Percentiles rank a stretch among this genome's conserved stretches.
Conservation (phyloP, 1,284 basidiomycete species). For the Pseudozyma tsukubaensis region DNA sequence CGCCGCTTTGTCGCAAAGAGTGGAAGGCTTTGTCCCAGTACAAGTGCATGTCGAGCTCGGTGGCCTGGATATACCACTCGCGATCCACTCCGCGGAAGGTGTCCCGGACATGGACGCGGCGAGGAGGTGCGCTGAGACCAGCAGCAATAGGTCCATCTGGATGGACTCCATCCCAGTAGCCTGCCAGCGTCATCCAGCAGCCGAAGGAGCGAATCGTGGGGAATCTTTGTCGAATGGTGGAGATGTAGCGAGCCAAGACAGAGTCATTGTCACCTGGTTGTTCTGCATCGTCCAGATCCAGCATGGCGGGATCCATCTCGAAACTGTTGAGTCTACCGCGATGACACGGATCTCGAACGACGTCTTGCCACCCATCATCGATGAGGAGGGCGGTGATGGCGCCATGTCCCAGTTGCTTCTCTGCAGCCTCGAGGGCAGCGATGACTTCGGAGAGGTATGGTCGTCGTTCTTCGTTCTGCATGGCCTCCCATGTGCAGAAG, state of each 20-base stretch:
- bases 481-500: constrained; percentile 51
- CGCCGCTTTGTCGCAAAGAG: constrained; percentile 50
- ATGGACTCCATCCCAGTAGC: constrained; percentile 48
- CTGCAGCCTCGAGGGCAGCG: constrained; percentile 28
- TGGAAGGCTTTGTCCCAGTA: constrained; percentile 62
- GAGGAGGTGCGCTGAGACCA: constrained; percentile 23
- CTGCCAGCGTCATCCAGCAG: constrained; percentile 47
- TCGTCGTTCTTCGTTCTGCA: constrained; percentile 31
- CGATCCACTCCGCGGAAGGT: constrained; percentile 67
- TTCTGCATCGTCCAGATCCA: constrained; percentile 21
- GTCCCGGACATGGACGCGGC: constrained; percentile 19
- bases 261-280: neutral
- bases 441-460: constrained; percentile 38
- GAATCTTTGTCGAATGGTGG: constrained; percentile 26
- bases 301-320: constrained; percentile 22
- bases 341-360: constrained; percentile 7
- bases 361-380: constrained; percentile 50
- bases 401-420: constrained; percentile 23
- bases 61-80: constrained; percentile 39
- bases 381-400: constrained; percentile 40
- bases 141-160: constrained; percentile 33
- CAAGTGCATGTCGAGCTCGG: constrained; percentile 33
- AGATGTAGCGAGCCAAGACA: constrained; percentile 25
- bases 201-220: constrained; percentile 35
- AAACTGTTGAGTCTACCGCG: constrained; percentile 42